These are phyloP conservation scores for Puccinia triticina DNA, from an alignment of 1,284 basidiomycete genomes.

Conservation along the genomic window DNA sequence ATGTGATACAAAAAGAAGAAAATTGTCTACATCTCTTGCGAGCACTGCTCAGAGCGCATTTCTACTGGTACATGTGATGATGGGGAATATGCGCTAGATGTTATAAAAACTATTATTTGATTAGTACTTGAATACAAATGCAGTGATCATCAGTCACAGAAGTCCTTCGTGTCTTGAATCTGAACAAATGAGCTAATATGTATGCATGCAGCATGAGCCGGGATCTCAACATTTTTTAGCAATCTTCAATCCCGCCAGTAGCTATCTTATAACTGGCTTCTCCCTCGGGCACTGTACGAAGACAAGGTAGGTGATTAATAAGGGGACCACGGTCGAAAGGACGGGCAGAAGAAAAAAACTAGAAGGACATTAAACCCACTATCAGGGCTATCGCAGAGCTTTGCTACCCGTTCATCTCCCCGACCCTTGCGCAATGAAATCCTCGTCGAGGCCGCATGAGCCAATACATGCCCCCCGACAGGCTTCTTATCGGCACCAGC, in stretches of 20 bases:
- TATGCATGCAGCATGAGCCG: too few relatives aligned
- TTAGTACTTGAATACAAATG: too few relatives aligned
- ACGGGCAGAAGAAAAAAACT: background rate
- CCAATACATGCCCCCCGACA: slow-evolving; percentile 74
- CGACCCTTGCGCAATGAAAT: slow-evolving; percentile 86
- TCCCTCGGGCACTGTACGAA: slow-evolving; percentile 49
- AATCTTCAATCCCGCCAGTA: slow-evolving; percentile 53
- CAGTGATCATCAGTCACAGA: too few relatives aligned
- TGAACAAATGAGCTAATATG: too few relatives aligned
- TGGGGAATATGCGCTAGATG: too few relatives aligned
- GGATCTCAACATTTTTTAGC: slow-evolving; percentile 6
- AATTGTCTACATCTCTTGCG: too few relatives aligned
- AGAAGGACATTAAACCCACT: slow-evolving; percentile 64
- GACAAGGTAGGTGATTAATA: background rate
- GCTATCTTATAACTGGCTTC: slow-evolving; percentile 54
- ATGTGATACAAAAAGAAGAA: too few relatives aligned
- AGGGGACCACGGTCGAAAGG: background rate
- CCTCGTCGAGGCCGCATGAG: slow-evolving; percentile 80
- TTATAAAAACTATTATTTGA: too few relatives aligned
- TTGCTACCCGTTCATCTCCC: slow-evolving; percentile 92
- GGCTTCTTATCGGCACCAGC: slow-evolving; percentile 69
- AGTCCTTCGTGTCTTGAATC: too few relatives aligned
- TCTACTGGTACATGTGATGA: too few relatives aligned
- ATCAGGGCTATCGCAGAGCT: slow-evolving; percentile 88
- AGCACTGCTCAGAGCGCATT: too few relatives aligned